phyloP scores from a whole-genome alignment of 192 early-diverging fungal genomes.

The Podila epigama region DNA sequence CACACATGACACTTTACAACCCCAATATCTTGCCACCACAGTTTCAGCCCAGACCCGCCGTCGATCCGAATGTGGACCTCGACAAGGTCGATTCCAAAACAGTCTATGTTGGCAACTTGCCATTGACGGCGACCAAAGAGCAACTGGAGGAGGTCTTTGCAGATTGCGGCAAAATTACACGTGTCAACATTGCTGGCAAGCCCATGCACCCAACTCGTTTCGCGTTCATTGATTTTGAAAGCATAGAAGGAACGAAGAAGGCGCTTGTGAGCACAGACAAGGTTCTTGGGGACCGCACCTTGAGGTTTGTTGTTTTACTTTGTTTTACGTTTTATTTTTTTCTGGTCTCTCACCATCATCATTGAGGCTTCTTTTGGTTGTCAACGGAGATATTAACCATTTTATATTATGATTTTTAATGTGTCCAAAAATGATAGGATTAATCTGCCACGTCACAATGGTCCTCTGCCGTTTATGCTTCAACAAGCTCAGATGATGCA shows the following conservation, averaged over 20 bases:
- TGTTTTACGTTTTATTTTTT: background rate
- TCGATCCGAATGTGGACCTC: conserved; percentile 23
- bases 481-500: conserved; percentile 48
- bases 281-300: conserved; percentile 31
- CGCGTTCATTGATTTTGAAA: conserved; percentile 50
- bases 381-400: background rate
- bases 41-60: conserved; percentile 7
- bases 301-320: conserved; percentile 8
- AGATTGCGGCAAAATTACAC: conserved; percentile 39
- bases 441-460: conserved; percentile 29
- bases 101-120: conserved; percentile 43
- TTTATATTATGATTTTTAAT: background rate
- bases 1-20: conserved; percentile 41
- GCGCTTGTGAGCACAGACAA: conserved; percentile 39
- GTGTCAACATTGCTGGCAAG: conserved; percentile 48
- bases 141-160: conserved; percentile 41
- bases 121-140: conserved; percentile 36
- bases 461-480: conserved; percentile 39
- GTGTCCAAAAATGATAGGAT: conserved; percentile 5
- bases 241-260: conserved; percentile 36
- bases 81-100: conserved; percentile 40
- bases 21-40: conserved; percentile 30
- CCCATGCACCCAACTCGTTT: conserved; percentile 43
- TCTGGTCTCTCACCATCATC: no score
- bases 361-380: background rate